These are phyloP conservation scores for Globisporangium barbulae DNA, from an alignment of 352 stramenopile species.

Conservation along the genomic window DNA sequence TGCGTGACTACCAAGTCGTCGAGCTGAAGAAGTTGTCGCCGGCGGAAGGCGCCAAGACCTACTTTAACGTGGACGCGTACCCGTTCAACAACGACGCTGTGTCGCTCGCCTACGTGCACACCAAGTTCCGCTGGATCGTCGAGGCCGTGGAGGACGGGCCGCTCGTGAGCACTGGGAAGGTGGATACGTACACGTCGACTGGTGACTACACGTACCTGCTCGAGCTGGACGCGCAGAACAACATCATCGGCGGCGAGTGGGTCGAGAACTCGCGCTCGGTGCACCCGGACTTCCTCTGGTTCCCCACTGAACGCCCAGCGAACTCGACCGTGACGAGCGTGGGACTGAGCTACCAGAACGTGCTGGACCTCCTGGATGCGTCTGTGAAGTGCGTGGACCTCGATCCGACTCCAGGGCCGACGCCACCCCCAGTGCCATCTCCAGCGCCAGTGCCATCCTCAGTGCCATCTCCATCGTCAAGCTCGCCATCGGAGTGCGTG, in stretches of 20 bases:
- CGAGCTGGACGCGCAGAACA: constrained; percentile 46
- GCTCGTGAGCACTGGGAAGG: constrained; percentile 12
- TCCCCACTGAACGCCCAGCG: constrained; percentile 13
- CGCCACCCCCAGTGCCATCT: neutral
- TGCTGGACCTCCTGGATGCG: constrained; percentile 28
- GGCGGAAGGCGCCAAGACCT: neutral
- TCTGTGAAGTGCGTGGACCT: constrained; percentile 5
- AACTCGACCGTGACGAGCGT: constrained; percentile 31
- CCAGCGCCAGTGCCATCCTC: constrained; percentile 11
- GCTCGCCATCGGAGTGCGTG: neutral
- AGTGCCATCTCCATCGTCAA: neutral
- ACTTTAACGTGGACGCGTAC: constrained; percentile 11
- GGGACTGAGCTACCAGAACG: constrained; percentile 38
- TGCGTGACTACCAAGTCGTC: constrained; percentile 16
- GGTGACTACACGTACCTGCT: constrained; percentile 60
- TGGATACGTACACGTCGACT: constrained; percentile 10
- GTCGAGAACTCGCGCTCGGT: constrained; percentile 16
- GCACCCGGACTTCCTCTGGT: constrained; percentile 21
- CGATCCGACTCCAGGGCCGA: neutral
- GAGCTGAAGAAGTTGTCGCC: constrained; percentile 3
- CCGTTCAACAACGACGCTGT: constrained; percentile 18
- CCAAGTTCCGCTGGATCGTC: constrained; percentile 15
- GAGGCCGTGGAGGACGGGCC: constrained; percentile 11
- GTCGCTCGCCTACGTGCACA: constrained; percentile 16
- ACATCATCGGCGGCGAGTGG: constrained; percentile 71